phyloP scores from a whole-genome alignment of 2,329 filamentous ascomycete species.

The Magnaporthiopsis rhizophila region DNA sequence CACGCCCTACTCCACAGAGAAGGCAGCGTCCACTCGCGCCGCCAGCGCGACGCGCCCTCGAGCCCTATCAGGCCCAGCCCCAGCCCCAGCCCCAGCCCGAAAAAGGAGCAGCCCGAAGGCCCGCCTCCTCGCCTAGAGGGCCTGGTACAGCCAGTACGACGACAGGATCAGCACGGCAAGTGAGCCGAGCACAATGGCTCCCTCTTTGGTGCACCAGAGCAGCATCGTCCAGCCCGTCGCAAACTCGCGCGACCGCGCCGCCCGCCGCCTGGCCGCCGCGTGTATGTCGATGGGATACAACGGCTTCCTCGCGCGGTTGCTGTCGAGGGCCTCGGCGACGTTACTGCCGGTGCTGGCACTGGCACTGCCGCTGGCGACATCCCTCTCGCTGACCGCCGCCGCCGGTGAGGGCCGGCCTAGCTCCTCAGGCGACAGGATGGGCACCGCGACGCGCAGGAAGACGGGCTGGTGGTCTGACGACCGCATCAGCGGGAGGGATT shows the following conservation, averaged over 20 bases:
- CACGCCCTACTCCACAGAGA: background rate
- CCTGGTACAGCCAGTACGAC: conserved; percentile 33
- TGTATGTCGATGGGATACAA: conserved; percentile 45
- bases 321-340: background rate
- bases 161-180: conserved; percentile 32
- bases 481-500: conserved; percentile 67
- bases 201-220: conserved; percentile 45
- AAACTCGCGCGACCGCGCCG: conserved; percentile 36
- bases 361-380: background rate
- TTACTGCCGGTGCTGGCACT: background rate
- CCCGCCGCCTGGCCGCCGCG: conserved; percentile 43
- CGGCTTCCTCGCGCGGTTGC: background rate
- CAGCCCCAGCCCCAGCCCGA: too few species aligned
- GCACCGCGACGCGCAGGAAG: conserved; percentile 60
- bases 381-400: conserved; percentile 1
- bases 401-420: conserved; percentile 23
- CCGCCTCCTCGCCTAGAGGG: conserved; percentile 3
- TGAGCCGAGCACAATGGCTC: conserved; percentile 36
- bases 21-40: background rate
- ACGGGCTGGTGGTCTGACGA: conserved; percentile 87
- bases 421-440: conserved; percentile 39
- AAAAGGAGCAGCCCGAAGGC: background rate
- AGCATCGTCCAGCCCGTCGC: conserved; percentile 47
- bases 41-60: background rate
- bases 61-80: background rate